A percentile compares a stretch with the other conserved stretches of the same genome.
phyloP scores from a whole-genome alignment of 768 basidiomycete species.

The Mycena venus region DNA sequence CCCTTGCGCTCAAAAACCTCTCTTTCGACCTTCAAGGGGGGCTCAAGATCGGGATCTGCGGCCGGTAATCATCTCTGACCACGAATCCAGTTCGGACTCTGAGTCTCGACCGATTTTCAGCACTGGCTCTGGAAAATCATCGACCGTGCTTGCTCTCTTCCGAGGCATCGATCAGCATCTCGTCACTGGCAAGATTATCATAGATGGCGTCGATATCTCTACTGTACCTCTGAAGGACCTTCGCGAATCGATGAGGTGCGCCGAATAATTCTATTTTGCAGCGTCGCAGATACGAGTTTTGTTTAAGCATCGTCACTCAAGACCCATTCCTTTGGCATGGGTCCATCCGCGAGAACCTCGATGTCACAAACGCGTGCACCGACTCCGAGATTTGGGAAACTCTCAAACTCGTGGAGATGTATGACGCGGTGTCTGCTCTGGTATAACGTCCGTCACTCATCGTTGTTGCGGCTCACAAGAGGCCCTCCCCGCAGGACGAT shows the following conservation, averaged over 20 bases:
- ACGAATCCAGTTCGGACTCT: no score
- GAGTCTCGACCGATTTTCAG: not conserved
- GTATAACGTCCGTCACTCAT: not conserved
- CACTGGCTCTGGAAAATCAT: conserved; percentile 30
- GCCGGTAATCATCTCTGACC: not conserved
- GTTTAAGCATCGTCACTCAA: conserved; percentile 23
- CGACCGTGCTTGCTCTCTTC: conserved; percentile 24
- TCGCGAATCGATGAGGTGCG: conserved; percentile 28
- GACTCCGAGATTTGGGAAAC: conserved; percentile 28
- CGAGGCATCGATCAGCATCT: conserved; percentile 30
- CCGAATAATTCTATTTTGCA: no score
- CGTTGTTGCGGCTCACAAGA: not conserved
- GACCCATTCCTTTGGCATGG: conserved; percentile 33
- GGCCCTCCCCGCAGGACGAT: conserved; percentile 6
- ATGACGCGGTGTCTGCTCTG: conserved; percentile 25
- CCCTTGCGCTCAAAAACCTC: conserved; percentile 15
- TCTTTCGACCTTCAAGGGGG: conserved; percentile 15
- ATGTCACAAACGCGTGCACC: conserved; percentile 10
- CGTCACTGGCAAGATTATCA: conserved; percentile 22
- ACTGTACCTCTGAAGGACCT: conserved; percentile 12
- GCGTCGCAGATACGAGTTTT: not conserved
- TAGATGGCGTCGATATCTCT: conserved; percentile 26
- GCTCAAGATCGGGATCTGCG: conserved; percentile 20
- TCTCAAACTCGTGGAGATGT: conserved; percentile 27
- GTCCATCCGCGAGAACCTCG: conserved; percentile 26